Evolutionary conservation across 1,284 basidiomycete species (phyloP), one percentile per base, ranked within the genome.

Genomic region (Mrakiaceae sp.): DNA sequence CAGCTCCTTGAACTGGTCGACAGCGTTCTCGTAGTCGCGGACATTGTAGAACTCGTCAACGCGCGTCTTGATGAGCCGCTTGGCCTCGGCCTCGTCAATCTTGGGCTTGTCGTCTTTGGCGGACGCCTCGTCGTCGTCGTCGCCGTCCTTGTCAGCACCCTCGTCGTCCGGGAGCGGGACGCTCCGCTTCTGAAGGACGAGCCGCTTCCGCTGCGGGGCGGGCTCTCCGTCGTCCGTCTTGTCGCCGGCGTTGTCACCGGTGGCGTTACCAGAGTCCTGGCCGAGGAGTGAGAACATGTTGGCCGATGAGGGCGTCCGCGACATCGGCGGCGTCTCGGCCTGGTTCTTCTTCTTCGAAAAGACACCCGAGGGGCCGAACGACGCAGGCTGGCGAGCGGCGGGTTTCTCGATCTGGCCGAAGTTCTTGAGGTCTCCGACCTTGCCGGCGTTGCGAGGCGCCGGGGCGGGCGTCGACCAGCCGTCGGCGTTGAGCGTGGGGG

Each of bases 211-310:
- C 74, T 87, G 83, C 39, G 82, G 76, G 63, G 78, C 77, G 69
- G 78, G 77, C 3, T 79, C 77, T 1, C 73, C 72, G 4, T 69
- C 62, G 44, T 68, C 69, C 3, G 68, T 66, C 27, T 68, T 64
- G 65, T 78, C 87, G 72, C 73, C 68, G 7, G 71, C 67, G 8
- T 75, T 70, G n/a, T 78, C 72, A 44, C 83, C 84, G 2, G 75
- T 78, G 2, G 78, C 74, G 40, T 82, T 79, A 65, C 83, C 83
- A 2, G 79, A 74, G 66, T 84, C 84, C 72, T 86, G 84, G 70
- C 81, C 82, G 60, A 90, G 83, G 79, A 88, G 82, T 14, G 84
- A 85, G 79, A 94, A 94, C 87, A 92, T 94, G 77, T 95, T 96
- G 67, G 83, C 81, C 64, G 78, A 84, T 55, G 90, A 93, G 70